Percentiles rank a stretch among this genome's conserved stretches.
These are phyloP conservation scores for Populus nigra DNA, from an alignment of 345 rosid species.

Conservation along the genomic window DNA sequence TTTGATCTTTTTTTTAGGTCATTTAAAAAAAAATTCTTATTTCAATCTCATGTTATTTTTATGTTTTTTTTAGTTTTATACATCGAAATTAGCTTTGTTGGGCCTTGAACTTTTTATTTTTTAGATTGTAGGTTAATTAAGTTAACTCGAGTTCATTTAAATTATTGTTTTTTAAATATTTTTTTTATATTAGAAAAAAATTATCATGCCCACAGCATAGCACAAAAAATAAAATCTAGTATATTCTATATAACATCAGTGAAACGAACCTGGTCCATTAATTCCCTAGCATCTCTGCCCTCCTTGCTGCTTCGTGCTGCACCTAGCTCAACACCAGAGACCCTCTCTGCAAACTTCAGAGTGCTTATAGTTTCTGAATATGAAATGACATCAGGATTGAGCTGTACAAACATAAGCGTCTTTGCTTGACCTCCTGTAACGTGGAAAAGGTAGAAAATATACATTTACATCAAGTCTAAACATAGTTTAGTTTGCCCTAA, in stretches of 20 bases:
- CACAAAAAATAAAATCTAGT: not conserved
- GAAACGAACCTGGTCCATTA: slow-evolving; percentile 74
- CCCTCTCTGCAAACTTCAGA: slow-evolving; percentile 94
- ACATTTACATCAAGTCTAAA: not conserved
- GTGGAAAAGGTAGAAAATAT: slow-evolving; percentile 7
- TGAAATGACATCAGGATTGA: slow-evolving; percentile 79
- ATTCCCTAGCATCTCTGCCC: slow-evolving; percentile 71
- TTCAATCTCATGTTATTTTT: too few species aligned
- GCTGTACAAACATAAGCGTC: slow-evolving; percentile 95
- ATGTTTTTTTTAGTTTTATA: too few species aligned
- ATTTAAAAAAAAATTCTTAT: too few species aligned
- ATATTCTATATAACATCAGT: not conserved
- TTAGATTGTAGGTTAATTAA: too few species aligned
- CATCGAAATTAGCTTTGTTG: too few species aligned
- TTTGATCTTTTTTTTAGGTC: too few species aligned
- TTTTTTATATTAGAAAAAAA: too few species aligned
- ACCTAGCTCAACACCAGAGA: slow-evolving; percentile 92
- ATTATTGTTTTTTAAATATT: too few species aligned
- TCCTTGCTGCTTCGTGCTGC: slow-evolving; percentile 88
- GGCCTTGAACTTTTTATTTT: too few species aligned
- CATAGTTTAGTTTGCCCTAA: not conserved
- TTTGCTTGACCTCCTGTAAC: slow-evolving; percentile 90
- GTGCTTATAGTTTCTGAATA: slow-evolving; percentile 79
- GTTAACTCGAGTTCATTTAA: fast-evolving
- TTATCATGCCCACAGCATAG: too few species aligned